Percentiles rank a stretch among this genome's conserved stretches.
Evolutionary conservation across 768 basidiomycete species (phyloP).

Genomic region (Holtermannia corniformis): DNA sequence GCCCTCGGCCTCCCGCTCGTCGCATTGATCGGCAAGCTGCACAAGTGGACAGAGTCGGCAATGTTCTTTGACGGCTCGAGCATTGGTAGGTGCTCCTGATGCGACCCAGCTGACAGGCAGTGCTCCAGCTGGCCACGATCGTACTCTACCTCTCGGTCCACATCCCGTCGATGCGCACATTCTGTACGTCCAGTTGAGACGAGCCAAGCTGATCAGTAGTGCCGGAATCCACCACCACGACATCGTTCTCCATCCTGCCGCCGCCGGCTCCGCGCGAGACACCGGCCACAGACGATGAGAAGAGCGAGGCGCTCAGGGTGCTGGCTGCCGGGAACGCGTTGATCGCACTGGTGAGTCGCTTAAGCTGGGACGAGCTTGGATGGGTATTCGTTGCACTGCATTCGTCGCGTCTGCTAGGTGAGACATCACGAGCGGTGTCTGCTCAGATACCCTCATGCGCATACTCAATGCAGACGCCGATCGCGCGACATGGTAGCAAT

Average conservation of each 20-base stretch:
- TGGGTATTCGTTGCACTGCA: conserved; percentile 3
- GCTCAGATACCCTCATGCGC: not conserved
- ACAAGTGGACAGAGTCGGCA: conserved; percentile 84
- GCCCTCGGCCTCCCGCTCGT: conserved; percentile 69
- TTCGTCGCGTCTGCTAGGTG: conserved; percentile 1
- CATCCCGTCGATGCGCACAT: conserved; percentile 65
- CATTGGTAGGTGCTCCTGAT: conserved; percentile 52
- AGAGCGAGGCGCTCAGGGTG: conserved; percentile 67
- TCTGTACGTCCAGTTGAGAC: conserved; percentile 46
- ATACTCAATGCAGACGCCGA: too few species aligned
- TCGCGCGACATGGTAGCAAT: too few species aligned
- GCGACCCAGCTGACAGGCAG: conserved; percentile 42
- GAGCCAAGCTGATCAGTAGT: too few species aligned
- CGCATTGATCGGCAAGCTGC: conserved; percentile 66
- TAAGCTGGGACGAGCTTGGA: not conserved
- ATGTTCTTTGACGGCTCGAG: conserved; percentile 89
- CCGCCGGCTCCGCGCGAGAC: conserved; percentile 27
- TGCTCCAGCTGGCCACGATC: conserved; percentile 62
- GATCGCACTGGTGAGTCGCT: conserved; percentile 58
- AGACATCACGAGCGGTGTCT: not conserved
- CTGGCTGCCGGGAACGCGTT: conserved; percentile 81
- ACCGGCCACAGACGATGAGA: conserved; percentile 50
- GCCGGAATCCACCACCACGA: conserved; percentile 23
- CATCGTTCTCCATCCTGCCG: conserved; percentile 36
- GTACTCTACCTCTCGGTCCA: conserved; percentile 76